A percentile compares a stretch with the other conserved stretches of the same genome.
These are phyloP conservation scores for Gnaphalium uliginosum DNA, from an alignment of 129 eudicot genomes.

Conservation along the genomic window DNA sequence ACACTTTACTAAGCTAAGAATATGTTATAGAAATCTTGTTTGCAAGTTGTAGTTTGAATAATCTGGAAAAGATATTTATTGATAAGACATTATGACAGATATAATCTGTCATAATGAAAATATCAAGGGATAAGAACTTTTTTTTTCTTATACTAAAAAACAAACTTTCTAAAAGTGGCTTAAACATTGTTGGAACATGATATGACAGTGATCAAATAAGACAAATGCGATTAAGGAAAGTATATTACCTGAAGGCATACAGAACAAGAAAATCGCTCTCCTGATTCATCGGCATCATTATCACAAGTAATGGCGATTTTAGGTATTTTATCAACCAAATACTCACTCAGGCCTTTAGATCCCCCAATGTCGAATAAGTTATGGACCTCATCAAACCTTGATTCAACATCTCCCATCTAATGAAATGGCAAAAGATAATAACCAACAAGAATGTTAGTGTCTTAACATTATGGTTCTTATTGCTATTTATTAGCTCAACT, in stretches of 20 bases:
- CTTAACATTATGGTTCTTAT: not conserved
- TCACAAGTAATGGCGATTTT: slow-evolving; percentile 21
- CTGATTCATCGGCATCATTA: slow-evolving; percentile 24
- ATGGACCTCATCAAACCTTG: slow-evolving; percentile 22
- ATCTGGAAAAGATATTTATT: not conserved
- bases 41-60: not conserved
- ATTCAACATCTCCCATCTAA: slow-evolving; percentile 32
- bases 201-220: not conserved
- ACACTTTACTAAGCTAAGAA: slow-evolving; percentile 8
- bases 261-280: slow-evolving; percentile 22
- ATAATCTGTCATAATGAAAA: not conserved
- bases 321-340: slow-evolving; percentile 27
- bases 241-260: slow-evolving; percentile 29
- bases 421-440: not conserved
- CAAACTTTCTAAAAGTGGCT: not conserved
- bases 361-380: slow-evolving; percentile 29
- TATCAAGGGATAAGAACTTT: not conserved
- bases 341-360: slow-evolving; percentile 26
- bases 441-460: not conserved
- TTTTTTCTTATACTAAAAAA: not conserved
- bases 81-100: not conserved
- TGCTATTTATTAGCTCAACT: not conserved
- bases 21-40: not conserved
- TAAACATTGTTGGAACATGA: too few relatives aligned
- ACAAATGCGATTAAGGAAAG: not conserved